Evolutionary conservation across 345 rosid species (phyloP), one percentile per base, ranked within the genome.

Genomic region (Noccaea caerulescens): DNA sequence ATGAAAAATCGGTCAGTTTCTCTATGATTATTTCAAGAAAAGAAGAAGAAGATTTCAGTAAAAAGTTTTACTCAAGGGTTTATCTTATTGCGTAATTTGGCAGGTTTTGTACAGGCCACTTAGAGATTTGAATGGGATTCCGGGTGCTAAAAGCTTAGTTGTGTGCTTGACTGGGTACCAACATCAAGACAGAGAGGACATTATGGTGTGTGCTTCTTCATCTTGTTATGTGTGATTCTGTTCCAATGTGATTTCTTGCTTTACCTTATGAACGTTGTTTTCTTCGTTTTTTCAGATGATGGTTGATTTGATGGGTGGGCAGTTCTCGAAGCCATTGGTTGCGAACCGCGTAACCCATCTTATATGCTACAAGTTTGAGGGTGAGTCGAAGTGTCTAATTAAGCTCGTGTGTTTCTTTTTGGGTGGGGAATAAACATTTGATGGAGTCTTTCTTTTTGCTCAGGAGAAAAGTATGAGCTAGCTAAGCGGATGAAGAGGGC

Each of bases 381-480:
- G 98, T 91, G 72, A 25, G 76, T 0, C 30, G 0, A 27, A 27
- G 30, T 27, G 30, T 27, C 30, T 27, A 3, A 27, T 0, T 27
- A 2, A 27, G 4, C 3, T 3, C 0, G 3, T 0, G 3, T 27
- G 30, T 27, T 25, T 27, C 10, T 18, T 46, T 14, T 52, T 52
- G 14, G 3, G 38, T 6, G 41, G 55, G 54, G 16, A 36, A 36
- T 20, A 1, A 55, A 30, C 44, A 47, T 56, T 50, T 57, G 34
- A 56, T 46, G 23, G 37, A 63, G 27, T 63, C 25, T 51, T 49
- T 68, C 47, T 57, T 66, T 72, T 49, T 72, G 64, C 60, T 34
- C 73, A 93, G 99, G 97, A 68, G 97, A 95, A 76, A 95, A 95
- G 84, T 95, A 89, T 66, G 96, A 89, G 76, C 85, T 95, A 66